phyloP scores from a whole-genome alignment of 2,329 filamentous ascomycete genomes.

The Neofusicoccum parvum region DNA sequence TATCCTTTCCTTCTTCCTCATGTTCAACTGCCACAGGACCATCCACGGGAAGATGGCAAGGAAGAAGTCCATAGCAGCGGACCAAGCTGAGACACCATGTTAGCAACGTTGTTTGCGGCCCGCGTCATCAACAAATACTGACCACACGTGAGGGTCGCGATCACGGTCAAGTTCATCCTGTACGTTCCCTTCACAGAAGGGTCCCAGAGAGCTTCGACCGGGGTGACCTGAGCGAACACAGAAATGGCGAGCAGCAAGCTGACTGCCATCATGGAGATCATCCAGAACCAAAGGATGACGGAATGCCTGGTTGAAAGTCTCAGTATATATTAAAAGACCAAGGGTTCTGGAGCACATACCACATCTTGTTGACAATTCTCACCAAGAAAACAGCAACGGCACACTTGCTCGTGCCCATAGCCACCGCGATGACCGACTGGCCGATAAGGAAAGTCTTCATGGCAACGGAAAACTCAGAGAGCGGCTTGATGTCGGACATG shows the following conservation, averaged over 20 bases:
- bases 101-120: too few relatives aligned
- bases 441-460: slow-evolving; percentile 6
- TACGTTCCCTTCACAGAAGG: background rate
- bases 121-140: slow-evolving; percentile 19
- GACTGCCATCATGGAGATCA: background rate
- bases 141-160: background rate
- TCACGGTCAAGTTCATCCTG: background rate
- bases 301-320: background rate
- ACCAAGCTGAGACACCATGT: background rate
- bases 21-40: slow-evolving; percentile 32
- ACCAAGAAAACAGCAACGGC: slow-evolving; percentile 13
- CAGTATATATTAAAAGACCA: background rate
- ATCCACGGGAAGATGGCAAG: slow-evolving; percentile 32
- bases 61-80: slow-evolving; percentile 30
- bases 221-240: background rate
- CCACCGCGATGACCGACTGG: background rate
- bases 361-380: slow-evolving; percentile 8
- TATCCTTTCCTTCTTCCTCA: slow-evolving; percentile 33
- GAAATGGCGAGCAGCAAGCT: background rate
- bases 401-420: slow-evolving; percentile 6
- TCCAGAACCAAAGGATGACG: slow-evolving; percentile 1
- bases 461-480: background rate
- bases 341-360: background rate
- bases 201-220: slow-evolving; percentile 5
- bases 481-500: background rate